These are phyloP conservation scores for Lactarius trivialis DNA, from an alignment of 768 basidiomycete genomes.

Conservation along the genomic window DNA sequence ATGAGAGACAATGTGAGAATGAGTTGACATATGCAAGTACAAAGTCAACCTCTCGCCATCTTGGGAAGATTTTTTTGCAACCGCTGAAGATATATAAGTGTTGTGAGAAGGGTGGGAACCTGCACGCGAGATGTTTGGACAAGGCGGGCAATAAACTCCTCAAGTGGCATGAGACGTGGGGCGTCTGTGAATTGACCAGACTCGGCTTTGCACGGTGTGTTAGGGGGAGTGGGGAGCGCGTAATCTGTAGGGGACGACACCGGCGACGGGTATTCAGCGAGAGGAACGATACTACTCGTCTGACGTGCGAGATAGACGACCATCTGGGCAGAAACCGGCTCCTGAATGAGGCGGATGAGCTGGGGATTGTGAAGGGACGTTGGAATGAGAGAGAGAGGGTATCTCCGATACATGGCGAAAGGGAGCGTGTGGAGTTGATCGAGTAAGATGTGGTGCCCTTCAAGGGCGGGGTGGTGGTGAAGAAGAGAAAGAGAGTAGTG, in stretches of 20 bases:
- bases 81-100: slow-evolving; percentile 87
- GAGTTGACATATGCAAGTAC: slow-evolving; percentile 24
- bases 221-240: slow-evolving; percentile 59
- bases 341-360: slow-evolving; percentile 71
- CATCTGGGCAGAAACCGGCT: slow-evolving; percentile 78
- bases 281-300: slow-evolving; percentile 66
- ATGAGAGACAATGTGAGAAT: slow-evolving; percentile 21
- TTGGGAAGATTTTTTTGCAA: slow-evolving; percentile 72
- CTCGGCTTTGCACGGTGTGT: slow-evolving; percentile 47
- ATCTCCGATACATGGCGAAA: slow-evolving; percentile 40
- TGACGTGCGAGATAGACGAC: slow-evolving; percentile 77
- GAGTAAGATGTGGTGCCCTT: slow-evolving; percentile 31
- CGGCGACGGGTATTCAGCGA: slow-evolving; percentile 43
- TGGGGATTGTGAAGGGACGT: slow-evolving; percentile 70
- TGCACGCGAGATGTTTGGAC: slow-evolving; percentile 82
- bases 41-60: slow-evolving; percentile 67
- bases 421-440: slow-evolving; percentile 31
- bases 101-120: slow-evolving; percentile 83
- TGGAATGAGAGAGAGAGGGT: slow-evolving; percentile 81
- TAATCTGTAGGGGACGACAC: slow-evolving; percentile 29
- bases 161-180: slow-evolving; percentile 55
- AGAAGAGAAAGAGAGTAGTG: slow-evolving; percentile 24
- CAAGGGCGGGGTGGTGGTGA: slow-evolving; percentile 30
- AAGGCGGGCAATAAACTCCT: slow-evolving; percentile 79
- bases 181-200: slow-evolving; percentile 30